Evolutionary conservation across 1,284 basidiomycete species (phyloP), one percentile per base, ranked within the genome.

Genomic region (Leucoagaricus sp.): DNA sequence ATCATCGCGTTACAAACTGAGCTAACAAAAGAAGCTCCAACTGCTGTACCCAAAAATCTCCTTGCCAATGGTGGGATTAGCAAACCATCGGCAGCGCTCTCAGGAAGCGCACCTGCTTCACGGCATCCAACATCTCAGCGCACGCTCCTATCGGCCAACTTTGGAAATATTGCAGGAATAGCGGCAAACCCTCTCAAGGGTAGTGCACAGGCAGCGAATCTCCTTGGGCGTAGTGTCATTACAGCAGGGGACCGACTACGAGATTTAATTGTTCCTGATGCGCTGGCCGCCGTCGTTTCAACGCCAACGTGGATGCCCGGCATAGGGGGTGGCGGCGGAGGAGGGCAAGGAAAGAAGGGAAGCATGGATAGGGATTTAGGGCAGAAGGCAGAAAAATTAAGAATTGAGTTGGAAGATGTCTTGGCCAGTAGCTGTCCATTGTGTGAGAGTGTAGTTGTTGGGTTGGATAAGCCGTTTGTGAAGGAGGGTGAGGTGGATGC

Each of bases 261-360:
- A 36, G 94, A 96, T 69, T 76, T 98, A 51, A 96, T 98, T 65
- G 77, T 96, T 4, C 95, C 96, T 10, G 95, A 97, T 65, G 91
- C 93, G 4, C 80, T 98, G 23, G 93, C 90, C 23, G 79, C 82
- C 40, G 75, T 88, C 25, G 84, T 91, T 53, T 83, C 85, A 15
- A 77, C 84, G 34, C 84, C 84, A 21, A 75, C 75, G 55, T 87
- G 86, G 85, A 85, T 89, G 64, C 82, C 84, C 49, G 82, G 83
- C 49, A 85, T 86, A 64, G 83, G 76, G 29, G 78, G 76, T 25
- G 72, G 76, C 57, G 59, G 51, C 28, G 75, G 41, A 42, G 36
- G 36, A 9, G 41, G 21, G 41, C n/a, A 76, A 63, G 58, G 63
- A 26, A 80, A 78, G 57, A 70, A 71, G 42, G 83, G 80, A 61